Evolutionary conservation across 2,329 filamentous ascomycete genomes (phyloP), one percentile per base, ranked within the genome.

Genomic region (Metarhizium humberi): DNA sequence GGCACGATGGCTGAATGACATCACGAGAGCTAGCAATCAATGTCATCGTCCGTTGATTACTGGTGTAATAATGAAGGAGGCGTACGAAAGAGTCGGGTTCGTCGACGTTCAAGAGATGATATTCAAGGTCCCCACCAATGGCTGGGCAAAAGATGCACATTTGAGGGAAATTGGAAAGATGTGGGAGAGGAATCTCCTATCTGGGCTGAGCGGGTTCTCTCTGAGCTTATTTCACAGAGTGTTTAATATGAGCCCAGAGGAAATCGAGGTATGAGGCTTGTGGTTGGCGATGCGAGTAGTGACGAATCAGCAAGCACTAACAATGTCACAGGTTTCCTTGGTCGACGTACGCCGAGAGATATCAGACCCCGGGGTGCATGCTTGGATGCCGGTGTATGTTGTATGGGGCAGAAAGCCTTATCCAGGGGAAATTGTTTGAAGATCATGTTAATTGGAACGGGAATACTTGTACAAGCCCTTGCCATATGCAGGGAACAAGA

Each of bases 101-200:
- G 73, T 78, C 6, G 77, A 83, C 53, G 73, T 84, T 13, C 71
- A 75, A 34, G 73, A 83, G 62, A 69, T 68, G 25, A 62, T 78
- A 1, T 79, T 78, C 64, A 81, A 78, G 63, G 68, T 82, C 42
- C 81, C 81, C 0, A 69, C 78, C 50, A 81, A 79, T 38, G 69
- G 70, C 4, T 84, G 81, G 81, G 71, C 80, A 0, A 75, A 73
- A 59, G 69, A 78, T 50, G 68, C 69, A 45, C 61, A 63, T 20
- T 66, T 75, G 51, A 77, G 73, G 60, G 69, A 73, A 14, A 58
- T 78, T 4, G 76, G 76, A 0, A 67, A 63, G 43, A 68, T 75
- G 62, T 77, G 75, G 75, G 72, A 77, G 61, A 64, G 63, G 18
- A 76, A 76, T 50, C 68, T 74, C 32, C 55, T 71, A 8, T 67